Conservation (phyloP, 164 flowering plant genomes). For the Stephania cephalantha region DNA sequence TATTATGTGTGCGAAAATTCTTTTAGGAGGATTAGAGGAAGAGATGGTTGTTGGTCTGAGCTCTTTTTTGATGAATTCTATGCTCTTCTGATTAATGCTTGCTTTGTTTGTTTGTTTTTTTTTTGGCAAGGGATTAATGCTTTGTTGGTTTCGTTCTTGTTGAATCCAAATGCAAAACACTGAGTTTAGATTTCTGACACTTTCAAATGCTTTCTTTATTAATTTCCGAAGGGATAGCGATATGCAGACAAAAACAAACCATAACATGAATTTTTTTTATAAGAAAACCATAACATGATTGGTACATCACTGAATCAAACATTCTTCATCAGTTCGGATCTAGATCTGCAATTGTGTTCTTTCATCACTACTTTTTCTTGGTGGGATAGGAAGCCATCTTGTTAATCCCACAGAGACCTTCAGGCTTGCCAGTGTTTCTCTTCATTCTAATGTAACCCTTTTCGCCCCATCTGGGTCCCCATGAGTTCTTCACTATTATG, state of each 20-base stretch:
- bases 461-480: constrained; percentile 90
- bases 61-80: too few relatives aligned
- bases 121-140: too few relatives aligned
- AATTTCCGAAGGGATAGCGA: background rate
- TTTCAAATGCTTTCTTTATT: background rate
- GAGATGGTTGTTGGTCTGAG: too few relatives aligned
- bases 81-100: too few relatives aligned
- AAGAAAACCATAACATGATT: too few relatives aligned
- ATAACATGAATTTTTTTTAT: too few relatives aligned
- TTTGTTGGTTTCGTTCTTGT: background rate
- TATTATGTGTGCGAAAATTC: background rate
- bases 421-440: constrained; percentile 58
- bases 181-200: background rate
- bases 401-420: constrained; percentile 71
- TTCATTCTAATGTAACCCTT: constrained; percentile 79
- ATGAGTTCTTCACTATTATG: constrained; percentile 76
- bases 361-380: constrained; percentile 25
- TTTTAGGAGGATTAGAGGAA: background rate
- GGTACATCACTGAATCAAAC: background rate
- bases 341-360: too few relatives aligned
- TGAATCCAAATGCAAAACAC: background rate
- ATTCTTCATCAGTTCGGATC: background rate
- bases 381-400: constrained; percentile 81
- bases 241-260: too few relatives aligned
- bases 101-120: too few relatives aligned